Base-by-base conservation (phyloP, 176 grass and related monocot species). In the Aegilops tauschii region DNA sequence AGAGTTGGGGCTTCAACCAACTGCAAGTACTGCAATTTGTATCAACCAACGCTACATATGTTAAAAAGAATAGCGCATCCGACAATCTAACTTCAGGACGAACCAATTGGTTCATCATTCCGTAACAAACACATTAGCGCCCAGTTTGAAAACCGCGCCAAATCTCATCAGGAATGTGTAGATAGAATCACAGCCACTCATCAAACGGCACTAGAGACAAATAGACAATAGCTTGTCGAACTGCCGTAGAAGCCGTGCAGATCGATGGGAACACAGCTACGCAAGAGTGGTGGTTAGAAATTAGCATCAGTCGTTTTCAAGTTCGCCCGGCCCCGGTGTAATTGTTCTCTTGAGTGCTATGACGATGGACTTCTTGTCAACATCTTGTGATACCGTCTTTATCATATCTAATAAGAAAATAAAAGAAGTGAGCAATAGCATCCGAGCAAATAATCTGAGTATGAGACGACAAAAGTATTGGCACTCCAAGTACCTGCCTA, bases 351-450 rank as follows among this genome's bases (percentile, higher is more conserved):
- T 98, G 30, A 94, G 92, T 7, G 97, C 90, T 86, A 98, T 91
- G 39, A 42, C 1, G 69, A 96, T 90, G 40, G 94, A 98, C 3
- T 45, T 45, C 80, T 94, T 96, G 76, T 96, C 97, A 0, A 94
- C 92, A 61, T 98, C 97, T 80, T 92, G 86, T 27, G 97, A 98
- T 78, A 98, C 74, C n/a, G 97, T 92, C 65, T 98, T 98, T 39
- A 94, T 89, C 97, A 98, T 98, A 91, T 98, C 97, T 98, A 35
- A 82, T 98, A 35, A 82, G 29, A 56, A 68, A 21, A 44, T 68
- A 16, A 47, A 76, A 45, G 0, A 61, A 6, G 27, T 78, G 49
- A 84, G 80, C 50, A 89, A 76, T 56, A 54, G 5, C 32, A 76
- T 12, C 36, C 79, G 6, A 45, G 18, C 63, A 85, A 61, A 7